A percentile compares a stretch with the other conserved stretches of the same genome.
Evolutionary conservation across 768 basidiomycete species (phyloP).

Genomic region (Suillus sp.): DNA sequence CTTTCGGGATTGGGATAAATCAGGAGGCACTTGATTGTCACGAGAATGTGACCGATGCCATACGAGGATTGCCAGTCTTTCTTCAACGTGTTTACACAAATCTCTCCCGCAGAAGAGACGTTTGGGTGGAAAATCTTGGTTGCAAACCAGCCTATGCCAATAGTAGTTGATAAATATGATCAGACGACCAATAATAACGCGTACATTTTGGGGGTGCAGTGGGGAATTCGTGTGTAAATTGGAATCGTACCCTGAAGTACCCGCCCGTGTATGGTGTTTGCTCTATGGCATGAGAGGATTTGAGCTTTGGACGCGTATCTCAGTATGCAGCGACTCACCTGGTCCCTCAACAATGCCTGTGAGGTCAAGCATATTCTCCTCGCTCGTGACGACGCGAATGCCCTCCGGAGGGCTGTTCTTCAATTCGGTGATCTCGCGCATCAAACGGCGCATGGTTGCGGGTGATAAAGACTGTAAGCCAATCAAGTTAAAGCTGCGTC

Average conservation of each 20-base stretch:
- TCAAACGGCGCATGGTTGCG: conserved; percentile 76
- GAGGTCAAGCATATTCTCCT: conserved; percentile 87
- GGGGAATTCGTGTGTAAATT: conserved; percentile 92
- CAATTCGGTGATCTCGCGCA: conserved; percentile 83
- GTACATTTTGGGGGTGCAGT: conserved; percentile 92
- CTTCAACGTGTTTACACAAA: conserved; percentile 96
- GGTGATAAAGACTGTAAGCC: conserved; percentile 44
- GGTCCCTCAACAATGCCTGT: conserved; percentile 90
- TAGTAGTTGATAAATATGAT: conserved; percentile 1
- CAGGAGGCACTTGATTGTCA: conserved; percentile 92
- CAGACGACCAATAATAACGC: conserved; percentile 25
- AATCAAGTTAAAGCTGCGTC: background rate
- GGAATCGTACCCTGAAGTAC: conserved; percentile 79
- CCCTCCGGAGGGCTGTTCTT: conserved; percentile 86
- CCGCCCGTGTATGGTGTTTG: conserved; percentile 73
- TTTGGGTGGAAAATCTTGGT: conserved; percentile 99
- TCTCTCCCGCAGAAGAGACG: conserved; percentile 86
- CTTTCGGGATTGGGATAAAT: conserved; percentile 98
- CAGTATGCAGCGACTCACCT: conserved; percentile 49
- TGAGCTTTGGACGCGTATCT: conserved; percentile 12
- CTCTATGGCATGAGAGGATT: conserved; percentile 36
- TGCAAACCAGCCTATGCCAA: conserved; percentile 71
- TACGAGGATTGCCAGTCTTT: conserved; percentile 95
- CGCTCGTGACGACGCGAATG: conserved; percentile 83
- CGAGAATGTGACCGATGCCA: conserved; percentile 88